Evolutionary conservation across 2,329 filamentous ascomycete species (phyloP).

Genomic region (Aspergillus nomiae): DNA sequence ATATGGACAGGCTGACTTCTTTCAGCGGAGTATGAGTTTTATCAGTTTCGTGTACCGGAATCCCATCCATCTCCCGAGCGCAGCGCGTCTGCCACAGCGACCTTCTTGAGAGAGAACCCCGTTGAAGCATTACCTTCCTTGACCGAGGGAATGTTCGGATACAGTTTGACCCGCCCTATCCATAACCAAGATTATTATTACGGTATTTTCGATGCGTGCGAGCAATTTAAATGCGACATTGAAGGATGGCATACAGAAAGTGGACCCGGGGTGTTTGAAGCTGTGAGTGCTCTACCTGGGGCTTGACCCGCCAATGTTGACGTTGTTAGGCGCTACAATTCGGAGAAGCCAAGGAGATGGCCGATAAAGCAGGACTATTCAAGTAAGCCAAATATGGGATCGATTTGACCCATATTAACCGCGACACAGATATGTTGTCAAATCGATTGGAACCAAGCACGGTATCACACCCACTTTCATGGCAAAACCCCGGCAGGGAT

Average conservation of each 20-base stretch:
- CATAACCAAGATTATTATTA: slow-evolving; percentile 95
- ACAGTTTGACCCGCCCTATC: slow-evolving; percentile 81
- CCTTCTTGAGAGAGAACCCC: slow-evolving; percentile 73
- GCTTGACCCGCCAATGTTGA: slow-evolving; percentile 19
- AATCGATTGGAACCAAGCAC: slow-evolving; percentile 81
- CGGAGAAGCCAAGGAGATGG: slow-evolving; percentile 83
- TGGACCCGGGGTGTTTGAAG: slow-evolving; percentile 92
- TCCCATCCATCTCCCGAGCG: slow-evolving; percentile 52
- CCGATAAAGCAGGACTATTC: slow-evolving; percentile 88
- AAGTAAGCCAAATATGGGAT: slow-evolving; percentile 58
- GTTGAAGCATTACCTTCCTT: slow-evolving; percentile 73
- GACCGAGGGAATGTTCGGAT: slow-evolving; percentile 95
- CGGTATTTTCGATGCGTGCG: slow-evolving; percentile 78
- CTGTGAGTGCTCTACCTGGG: slow-evolving; percentile 51
- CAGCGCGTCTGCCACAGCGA: slow-evolving; percentile 69
- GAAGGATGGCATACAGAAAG: slow-evolving; percentile 97
- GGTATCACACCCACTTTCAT: slow-evolving; percentile 98
- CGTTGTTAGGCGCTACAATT: slow-evolving; percentile 72
- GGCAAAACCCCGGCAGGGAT: slow-evolving; percentile 89
- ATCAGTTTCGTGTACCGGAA: slow-evolving; percentile 75
- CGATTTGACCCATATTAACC: slow-evolving; percentile 14
- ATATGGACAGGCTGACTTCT: slow-evolving; percentile 13
- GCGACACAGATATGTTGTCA: slow-evolving; percentile 70
- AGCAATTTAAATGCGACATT: slow-evolving; percentile 75
- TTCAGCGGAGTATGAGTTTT: slow-evolving; percentile 92